Conservation (phyloP, 2,329 filamentous ascomycete species). For the Plenodomus biglobosus region DNA sequence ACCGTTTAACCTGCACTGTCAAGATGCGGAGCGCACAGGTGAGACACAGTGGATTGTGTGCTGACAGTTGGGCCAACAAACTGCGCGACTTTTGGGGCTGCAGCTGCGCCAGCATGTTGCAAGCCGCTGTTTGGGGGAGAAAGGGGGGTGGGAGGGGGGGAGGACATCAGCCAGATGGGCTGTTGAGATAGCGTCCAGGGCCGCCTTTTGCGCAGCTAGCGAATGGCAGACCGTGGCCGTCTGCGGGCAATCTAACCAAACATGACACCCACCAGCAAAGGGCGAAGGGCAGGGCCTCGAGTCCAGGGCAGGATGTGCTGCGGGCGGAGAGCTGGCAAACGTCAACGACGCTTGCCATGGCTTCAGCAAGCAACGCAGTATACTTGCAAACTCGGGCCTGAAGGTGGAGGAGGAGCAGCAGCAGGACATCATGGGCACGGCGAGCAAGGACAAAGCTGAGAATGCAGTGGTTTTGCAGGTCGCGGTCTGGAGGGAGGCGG, state of each 20-base stretch:
- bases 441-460: not conserved
- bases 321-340: not conserved
- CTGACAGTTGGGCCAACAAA: not conserved
- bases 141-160: slow-evolving; percentile 2
- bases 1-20: not conserved
- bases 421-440: not conserved
- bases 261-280: slow-evolving; percentile 34
- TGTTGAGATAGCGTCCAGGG: slow-evolving; percentile 25
- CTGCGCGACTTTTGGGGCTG: not conserved
- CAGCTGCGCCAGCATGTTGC: not conserved
- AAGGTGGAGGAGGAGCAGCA: too few species aligned
- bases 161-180: slow-evolving; percentile 24
- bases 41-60: not conserved
- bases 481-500: not conserved
- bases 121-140: not conserved
- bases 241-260: slow-evolving; percentile 39
- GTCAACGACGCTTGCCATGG: not conserved
- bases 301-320: slow-evolving; percentile 1
- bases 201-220: slow-evolving; percentile 24
- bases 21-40: not conserved
- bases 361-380: not conserved
- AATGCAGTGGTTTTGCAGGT: not conserved
- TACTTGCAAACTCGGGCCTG: too few species aligned
- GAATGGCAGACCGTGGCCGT: slow-evolving; percentile 26
- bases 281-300: slow-evolving; percentile 11